A percentile compares a stretch with the other conserved stretches of the same genome.
phyloP scores from a whole-genome alignment of 306 rosid species.

The Quercus engelmannii region DNA sequence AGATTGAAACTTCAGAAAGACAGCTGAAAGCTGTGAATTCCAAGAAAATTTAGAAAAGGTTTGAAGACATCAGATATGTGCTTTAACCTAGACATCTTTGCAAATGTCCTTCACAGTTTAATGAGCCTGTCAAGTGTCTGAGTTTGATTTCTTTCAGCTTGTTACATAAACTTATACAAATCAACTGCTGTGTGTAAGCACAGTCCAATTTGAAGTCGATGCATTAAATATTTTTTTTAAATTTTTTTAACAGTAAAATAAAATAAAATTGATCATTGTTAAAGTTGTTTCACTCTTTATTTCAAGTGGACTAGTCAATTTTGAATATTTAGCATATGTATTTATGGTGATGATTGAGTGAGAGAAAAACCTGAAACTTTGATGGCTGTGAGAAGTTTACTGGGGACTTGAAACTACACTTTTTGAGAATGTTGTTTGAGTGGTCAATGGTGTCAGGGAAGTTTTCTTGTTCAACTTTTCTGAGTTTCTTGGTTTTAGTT shows the following conservation, averaged over 20 bases:
- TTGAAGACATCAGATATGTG: background rate
- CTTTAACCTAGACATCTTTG: background rate
- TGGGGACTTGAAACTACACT: too few relatives aligned
- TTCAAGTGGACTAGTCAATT: background rate
- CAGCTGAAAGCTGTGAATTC: background rate
- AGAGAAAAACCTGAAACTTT: too few relatives aligned
- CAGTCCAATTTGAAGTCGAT: background rate
- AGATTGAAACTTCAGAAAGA: background rate
- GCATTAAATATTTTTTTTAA: background rate
- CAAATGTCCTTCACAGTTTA: background rate
- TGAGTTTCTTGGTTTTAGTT: too few relatives aligned
- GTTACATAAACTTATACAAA: background rate
- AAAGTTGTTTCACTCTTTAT: background rate
- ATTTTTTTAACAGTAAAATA: background rate
- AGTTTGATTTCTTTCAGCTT: background rate
- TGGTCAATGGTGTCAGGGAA: too few relatives aligned
- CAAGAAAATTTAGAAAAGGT: background rate
- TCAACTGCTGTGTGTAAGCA: background rate
- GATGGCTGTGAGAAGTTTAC: too few relatives aligned
- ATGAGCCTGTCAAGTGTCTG: background rate
- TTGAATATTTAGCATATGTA: background rate
- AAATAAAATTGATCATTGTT: background rate
- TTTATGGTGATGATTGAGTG: background rate
- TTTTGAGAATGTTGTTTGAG: too few relatives aligned
- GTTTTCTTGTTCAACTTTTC: too few relatives aligned